phyloP scores from a whole-genome alignment of 2,329 filamentous ascomycete genomes.

The Endoconidiophora laricicola region DNA sequence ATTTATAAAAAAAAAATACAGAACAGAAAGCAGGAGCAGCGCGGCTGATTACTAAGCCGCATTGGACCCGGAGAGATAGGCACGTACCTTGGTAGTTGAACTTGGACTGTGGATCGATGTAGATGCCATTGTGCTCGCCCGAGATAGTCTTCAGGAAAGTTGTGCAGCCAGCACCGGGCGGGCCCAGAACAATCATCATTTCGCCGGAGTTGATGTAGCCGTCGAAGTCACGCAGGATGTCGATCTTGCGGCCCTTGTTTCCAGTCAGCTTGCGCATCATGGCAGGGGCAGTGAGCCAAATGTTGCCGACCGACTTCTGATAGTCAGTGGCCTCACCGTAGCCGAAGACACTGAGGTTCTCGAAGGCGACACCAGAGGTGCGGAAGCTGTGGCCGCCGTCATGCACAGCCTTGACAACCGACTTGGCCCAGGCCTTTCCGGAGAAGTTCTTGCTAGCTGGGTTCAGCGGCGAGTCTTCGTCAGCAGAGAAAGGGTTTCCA shows the following conservation, averaged over 20 bases:
- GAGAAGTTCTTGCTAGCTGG: conserved; percentile 37
- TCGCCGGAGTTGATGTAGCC: conserved; percentile 54
- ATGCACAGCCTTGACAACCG: conserved; percentile 35
- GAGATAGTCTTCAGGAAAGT: conserved; percentile 74
- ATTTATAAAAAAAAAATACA: too few relatives aligned
- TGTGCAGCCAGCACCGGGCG: conserved; percentile 59
- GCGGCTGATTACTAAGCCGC: too few relatives aligned
- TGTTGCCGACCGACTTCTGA: conserved; percentile 49
- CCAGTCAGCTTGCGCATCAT: conserved; percentile 34
- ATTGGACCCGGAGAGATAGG: too few relatives aligned
- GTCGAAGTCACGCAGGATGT: conserved; percentile 52
- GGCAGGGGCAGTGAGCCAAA: conserved; percentile 35
- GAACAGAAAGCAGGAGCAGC: too few relatives aligned
- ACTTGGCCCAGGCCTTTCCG: conserved; percentile 41
- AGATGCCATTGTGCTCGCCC: conserved; percentile 68
- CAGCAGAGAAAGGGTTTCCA: conserved; percentile 35
- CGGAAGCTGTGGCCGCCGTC: conserved; percentile 39
- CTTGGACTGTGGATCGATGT: conserved; percentile 50
- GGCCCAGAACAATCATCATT: conserved; percentile 60
- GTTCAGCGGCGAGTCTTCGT: conserved; percentile 34
- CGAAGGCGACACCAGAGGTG: conserved; percentile 47
- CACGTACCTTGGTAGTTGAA: conserved; percentile 57
- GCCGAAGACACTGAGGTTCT: conserved; percentile 51
- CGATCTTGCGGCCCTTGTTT: conserved; percentile 38
- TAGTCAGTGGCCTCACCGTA: conserved; percentile 53